phyloP scores from a whole-genome alignment of 2,329 filamentous ascomycete genomes.

The Torrubiellomyces zombiae region DNA sequence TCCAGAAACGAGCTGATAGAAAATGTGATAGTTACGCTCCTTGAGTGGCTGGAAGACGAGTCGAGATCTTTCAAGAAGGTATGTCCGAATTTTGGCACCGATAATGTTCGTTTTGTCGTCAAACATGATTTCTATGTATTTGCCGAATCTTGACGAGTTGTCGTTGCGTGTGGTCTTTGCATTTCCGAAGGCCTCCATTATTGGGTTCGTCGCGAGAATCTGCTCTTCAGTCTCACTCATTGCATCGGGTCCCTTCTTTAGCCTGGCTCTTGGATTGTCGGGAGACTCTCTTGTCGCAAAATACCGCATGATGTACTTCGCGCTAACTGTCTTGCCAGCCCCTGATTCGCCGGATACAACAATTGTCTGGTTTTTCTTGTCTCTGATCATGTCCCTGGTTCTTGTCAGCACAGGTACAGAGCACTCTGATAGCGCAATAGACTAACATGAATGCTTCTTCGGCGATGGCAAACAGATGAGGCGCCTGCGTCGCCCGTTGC shows the following conservation, averaged over 20 bases:
- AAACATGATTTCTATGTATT: conserved; percentile 99
- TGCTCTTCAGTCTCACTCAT: conserved; percentile 99
- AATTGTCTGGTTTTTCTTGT: conserved; percentile 91
- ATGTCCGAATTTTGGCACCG: conserved; percentile 91
- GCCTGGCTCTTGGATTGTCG: conserved; percentile 63
- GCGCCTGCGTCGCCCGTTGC: conserved; percentile 88
- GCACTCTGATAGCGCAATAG: no score
- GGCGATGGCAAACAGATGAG: conserved; percentile 95
- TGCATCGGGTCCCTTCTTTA: conserved; percentile 55
- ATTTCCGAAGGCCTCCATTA: conserved; percentile 99
- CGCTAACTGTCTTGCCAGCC: conserved; percentile 96
- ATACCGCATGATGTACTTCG: conserved; percentile 99
- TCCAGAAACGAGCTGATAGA: conserved; percentile 91
- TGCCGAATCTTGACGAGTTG: conserved; percentile 96
- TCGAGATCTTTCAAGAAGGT: conserved; percentile 85
- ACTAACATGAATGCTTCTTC: conserved; percentile 94
- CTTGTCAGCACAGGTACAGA: conserved; percentile 17
- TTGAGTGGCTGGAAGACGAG: conserved; percentile 94
- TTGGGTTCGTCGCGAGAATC: conserved; percentile 93
- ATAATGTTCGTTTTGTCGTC: conserved; percentile 91
- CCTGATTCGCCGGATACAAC: conserved; percentile 98
- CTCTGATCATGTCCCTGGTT: conserved; percentile 81
- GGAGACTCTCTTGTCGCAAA: conserved; percentile 94
- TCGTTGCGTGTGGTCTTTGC: conserved; percentile 99
- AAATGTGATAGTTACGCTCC: conserved; percentile 97